phyloP scores from a whole-genome alignment of 163 green algal species.

The Trebouxia gelatinosa region DNA sequence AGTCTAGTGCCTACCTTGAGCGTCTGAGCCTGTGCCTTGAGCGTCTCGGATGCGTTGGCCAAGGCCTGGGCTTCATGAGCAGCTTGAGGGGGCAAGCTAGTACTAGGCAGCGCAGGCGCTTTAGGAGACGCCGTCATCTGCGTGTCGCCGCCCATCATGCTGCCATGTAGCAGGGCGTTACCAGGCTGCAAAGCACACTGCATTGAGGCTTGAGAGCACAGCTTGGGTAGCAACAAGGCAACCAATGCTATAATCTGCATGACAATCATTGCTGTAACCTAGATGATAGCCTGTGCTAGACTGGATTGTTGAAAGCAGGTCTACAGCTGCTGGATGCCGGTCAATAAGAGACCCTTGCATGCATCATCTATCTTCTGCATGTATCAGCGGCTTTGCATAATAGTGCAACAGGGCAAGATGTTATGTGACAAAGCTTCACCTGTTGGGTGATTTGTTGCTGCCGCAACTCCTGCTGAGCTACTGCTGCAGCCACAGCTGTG shows the following conservation, averaged over 20 bases:
- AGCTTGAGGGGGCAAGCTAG: slow-evolving; percentile 2
- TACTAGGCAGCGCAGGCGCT: neutral
- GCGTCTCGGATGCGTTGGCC: slow-evolving; percentile 30
- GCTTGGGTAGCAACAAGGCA: neutral
- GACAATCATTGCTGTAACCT: too few species aligned
- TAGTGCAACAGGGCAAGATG: neutral
- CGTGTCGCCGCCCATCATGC: neutral
- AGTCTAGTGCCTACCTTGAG: slow-evolving; percentile 28
- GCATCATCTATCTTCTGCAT: neutral
- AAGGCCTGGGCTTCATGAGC: slow-evolving; percentile 27
- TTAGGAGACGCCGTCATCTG: slow-evolving; percentile 17
- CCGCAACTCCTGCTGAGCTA: slow-evolving; percentile 18
- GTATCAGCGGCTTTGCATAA: neutral
- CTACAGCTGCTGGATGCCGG: too few species aligned
- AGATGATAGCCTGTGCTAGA: too few species aligned
- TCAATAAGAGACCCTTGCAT: too few species aligned
- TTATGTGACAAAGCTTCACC: neutral
- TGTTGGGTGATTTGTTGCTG: neutral
- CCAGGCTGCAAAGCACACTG: neutral
- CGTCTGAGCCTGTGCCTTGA: slow-evolving; percentile 38
- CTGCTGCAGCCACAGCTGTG: slow-evolving; percentile 20
- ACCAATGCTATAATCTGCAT: too few species aligned
- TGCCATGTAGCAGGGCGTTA: neutral
- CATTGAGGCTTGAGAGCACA: neutral
- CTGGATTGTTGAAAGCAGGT: too few species aligned